Evolutionary conservation across 257 asterid species (phyloP).

Genomic region (Hygrophila difformis): DNA sequence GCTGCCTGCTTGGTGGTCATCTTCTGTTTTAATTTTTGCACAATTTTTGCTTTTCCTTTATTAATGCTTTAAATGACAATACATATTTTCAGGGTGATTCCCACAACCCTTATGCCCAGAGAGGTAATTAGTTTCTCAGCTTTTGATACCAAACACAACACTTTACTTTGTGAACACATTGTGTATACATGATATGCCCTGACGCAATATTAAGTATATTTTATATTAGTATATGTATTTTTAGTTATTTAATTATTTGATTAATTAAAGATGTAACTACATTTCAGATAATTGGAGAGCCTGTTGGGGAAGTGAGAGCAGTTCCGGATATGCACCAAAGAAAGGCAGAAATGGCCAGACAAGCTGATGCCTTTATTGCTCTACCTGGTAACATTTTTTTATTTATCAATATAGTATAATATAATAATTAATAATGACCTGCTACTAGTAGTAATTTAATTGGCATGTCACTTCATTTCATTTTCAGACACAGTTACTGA

Average conservation of each 20-base stretch:
- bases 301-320: slow-evolving; percentile 68
- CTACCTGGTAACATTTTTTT: slow-evolving; percentile 41
- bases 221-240: neutral
- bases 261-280: slow-evolving; percentile 19
- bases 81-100: slow-evolving; percentile 41
- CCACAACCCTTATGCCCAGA: slow-evolving; percentile 56
- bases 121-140: slow-evolving; percentile 32
- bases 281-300: slow-evolving; percentile 77
- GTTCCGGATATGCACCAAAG: slow-evolving; percentile 80
- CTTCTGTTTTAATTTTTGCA: no score
- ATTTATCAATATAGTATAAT: neutral
- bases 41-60: no score
- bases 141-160: no score
- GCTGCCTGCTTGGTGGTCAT: no score
- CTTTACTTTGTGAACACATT: no score
- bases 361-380: slow-evolving; percentile 78
- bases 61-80: neutral
- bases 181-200: neutral
- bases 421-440: no score
- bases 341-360: slow-evolving; percentile 84
- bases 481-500: no score
- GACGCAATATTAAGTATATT: neutral
- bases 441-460: no score
- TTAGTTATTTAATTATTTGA: no score
- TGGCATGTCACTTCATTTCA: no score